Conservation (phyloP, 2,329 filamentous ascomycete genomes). For the Emericellopsis atlantica region DNA sequence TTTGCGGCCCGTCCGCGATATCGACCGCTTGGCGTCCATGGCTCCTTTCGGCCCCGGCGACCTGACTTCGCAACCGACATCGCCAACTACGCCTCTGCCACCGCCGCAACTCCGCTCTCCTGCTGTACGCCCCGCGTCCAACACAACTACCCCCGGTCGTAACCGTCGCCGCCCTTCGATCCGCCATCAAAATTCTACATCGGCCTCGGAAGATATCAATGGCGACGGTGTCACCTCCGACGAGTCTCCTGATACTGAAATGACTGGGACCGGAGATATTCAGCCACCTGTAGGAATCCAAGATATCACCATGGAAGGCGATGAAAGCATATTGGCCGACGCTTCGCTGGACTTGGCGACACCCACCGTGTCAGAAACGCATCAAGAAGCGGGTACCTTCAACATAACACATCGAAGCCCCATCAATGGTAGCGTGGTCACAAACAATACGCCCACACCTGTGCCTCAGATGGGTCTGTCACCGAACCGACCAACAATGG, state of each 20-base stretch:
- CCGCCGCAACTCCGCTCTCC: slow-evolving; percentile 47
- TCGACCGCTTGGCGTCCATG: slow-evolving; percentile 77
- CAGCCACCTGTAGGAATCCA: slow-evolving; percentile 76
- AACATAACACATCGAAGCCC: slow-evolving; percentile 82
- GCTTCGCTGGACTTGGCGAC: slow-evolving; percentile 64
- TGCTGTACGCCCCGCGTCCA: slow-evolving; percentile 38
- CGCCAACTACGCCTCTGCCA: slow-evolving; percentile 72
- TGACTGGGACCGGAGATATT: slow-evolving; percentile 61
- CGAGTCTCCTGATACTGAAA: slow-evolving; percentile 62
- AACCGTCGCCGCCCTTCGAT: slow-evolving; percentile 69
- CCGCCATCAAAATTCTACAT: slow-evolving; percentile 82
- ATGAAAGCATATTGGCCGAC: slow-evolving; percentile 65
- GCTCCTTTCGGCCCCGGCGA: slow-evolving; percentile 55
- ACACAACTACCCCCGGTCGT: slow-evolving; percentile 37
- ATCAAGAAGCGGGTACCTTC: slow-evolving; percentile 76
- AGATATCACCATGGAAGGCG: slow-evolving; percentile 68
- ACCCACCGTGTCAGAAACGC: slow-evolving; percentile 67
- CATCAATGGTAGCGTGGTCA: slow-evolving; percentile 75
- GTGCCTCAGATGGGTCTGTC: slow-evolving; percentile 62
- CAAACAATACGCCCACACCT: slow-evolving; percentile 52
- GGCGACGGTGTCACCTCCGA: slow-evolving; percentile 75
- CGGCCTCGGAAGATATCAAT: slow-evolving; percentile 75
- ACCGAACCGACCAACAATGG: slow-evolving; percentile 56
- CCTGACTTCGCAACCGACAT: slow-evolving; percentile 79
- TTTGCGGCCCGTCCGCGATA: slow-evolving; percentile 68